Conservation (phyloP, 352 stramenopile genomes). For the Globisporangium nodosum region DNA sequence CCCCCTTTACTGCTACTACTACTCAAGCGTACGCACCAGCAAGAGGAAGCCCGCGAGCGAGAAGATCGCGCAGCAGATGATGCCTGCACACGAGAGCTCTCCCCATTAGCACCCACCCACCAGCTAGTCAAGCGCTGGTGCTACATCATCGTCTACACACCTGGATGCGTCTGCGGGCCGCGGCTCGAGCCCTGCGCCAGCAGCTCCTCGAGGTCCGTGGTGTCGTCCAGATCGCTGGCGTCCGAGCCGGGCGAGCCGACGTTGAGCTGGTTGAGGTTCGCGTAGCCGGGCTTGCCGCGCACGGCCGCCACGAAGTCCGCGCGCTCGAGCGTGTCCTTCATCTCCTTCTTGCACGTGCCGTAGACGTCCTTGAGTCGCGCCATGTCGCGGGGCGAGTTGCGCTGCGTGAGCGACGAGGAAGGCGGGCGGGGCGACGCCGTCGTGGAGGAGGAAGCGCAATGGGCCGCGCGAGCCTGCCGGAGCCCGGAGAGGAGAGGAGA, state of each 20-base stretch:
- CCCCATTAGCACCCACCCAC: background rate
- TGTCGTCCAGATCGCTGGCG: slow-evolving; percentile 76
- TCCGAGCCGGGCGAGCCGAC: slow-evolving; percentile 70
- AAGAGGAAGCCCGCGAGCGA: slow-evolving; percentile 68
- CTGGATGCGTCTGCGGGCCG: slow-evolving; percentile 65
- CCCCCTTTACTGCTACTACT: background rate
- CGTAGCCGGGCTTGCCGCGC: slow-evolving; percentile 71
- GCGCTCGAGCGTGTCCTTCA: slow-evolving; percentile 68
- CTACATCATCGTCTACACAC: slow-evolving; percentile 14
- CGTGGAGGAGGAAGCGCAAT: background rate
- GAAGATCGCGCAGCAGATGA: slow-evolving; percentile 76
- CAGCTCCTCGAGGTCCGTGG: slow-evolving; percentile 72
- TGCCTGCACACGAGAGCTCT: slow-evolving; percentile 21
- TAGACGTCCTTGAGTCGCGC: slow-evolving; percentile 73
- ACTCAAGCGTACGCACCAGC: slow-evolving; percentile 28
- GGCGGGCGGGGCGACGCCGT: background rate
- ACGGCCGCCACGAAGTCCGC: slow-evolving; percentile 61
- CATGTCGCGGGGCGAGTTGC: slow-evolving; percentile 22
- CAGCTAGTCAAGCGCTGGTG: background rate
- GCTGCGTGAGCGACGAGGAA: slow-evolving; percentile 1
- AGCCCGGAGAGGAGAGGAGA: too few relatives aligned
- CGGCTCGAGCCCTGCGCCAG: slow-evolving; percentile 67
- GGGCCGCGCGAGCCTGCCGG: too few relatives aligned
- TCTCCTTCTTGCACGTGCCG: slow-evolving; percentile 74
- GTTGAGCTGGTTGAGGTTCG: slow-evolving; percentile 81